These are phyloP conservation scores for Panicum hallii DNA, from an alignment of 202 grass and related monocot genomes.

Conservation along the genomic window DNA sequence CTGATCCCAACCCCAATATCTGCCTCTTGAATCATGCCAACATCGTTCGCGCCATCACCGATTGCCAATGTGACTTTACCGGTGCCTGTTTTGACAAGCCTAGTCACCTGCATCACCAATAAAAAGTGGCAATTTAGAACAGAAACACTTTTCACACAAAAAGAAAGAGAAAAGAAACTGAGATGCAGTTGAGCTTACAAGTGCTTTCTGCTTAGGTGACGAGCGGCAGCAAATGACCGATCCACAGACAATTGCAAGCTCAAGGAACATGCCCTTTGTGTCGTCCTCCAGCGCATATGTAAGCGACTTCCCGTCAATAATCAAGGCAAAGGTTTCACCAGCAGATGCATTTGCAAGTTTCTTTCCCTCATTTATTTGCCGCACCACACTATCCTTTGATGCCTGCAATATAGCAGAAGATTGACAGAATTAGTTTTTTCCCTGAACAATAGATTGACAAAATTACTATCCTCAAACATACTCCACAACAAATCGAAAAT, in stretches of 20 bases:
- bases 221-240: conserved; percentile 96
- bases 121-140: conserved; percentile 24
- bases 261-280: conserved; percentile 65
- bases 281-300: conserved; percentile 78
- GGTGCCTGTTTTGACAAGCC: conserved; percentile 72
- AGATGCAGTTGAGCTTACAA: conserved; percentile 58
- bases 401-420: conserved; percentile 53
- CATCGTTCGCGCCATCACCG: conserved; percentile 93
- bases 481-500: neutral
- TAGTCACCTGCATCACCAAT: conserved; percentile 64
- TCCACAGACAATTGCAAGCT: conserved; percentile 62
- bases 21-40: conserved; percentile 97
- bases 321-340: conserved; percentile 77
- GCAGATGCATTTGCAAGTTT: conserved; percentile 56
- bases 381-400: conserved; percentile 62
- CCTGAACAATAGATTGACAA: neutral
- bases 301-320: conserved; percentile 90
- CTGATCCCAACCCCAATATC: conserved; percentile 97
- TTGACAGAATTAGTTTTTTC: neutral
- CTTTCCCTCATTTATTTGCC: conserved; percentile 74
- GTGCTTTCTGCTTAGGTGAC: conserved; percentile 94
- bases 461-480: neutral
- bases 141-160: neutral
- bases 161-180: neutral
- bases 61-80: conserved; percentile 78